Evolutionary conservation across 108 stramenopile species (phyloP).

Genomic region (Bacterosira constricta): DNA sequence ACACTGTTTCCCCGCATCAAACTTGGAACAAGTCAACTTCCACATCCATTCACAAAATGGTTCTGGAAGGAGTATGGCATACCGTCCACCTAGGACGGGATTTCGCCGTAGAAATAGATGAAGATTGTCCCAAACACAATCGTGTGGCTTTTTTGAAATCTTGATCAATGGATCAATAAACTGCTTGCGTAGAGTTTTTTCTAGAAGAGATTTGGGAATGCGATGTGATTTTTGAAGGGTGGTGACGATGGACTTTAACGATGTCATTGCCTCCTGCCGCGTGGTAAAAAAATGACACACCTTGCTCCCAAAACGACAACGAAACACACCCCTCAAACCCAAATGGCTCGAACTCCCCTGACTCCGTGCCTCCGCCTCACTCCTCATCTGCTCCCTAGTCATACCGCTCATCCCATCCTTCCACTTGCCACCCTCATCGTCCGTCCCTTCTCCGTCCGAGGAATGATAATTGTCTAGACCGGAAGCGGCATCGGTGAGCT

Average conservation of each 20-base stretch:
- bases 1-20: neutral
- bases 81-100: constrained; percentile 15
- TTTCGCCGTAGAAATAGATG: constrained; percentile 26
- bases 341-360: constrained; percentile 16
- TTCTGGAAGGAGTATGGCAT: constrained; percentile 19
- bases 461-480: constrained; percentile 18
- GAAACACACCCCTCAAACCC: constrained; percentile 24
- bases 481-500: constrained; percentile 12
- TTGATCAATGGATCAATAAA: constrained; percentile 28
- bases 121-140: constrained; percentile 6
- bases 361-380: constrained; percentile 39
- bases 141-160: constrained; percentile 15
- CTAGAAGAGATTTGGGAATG: constrained; percentile 1
- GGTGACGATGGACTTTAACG: constrained; percentile 19
- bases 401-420: constrained; percentile 18
- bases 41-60: constrained; percentile 43
- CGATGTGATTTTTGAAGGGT: constrained; percentile 19
- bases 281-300: constrained; percentile 23
- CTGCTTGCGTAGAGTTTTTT: constrained; percentile 4
- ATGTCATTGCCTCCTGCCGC: constrained; percentile 28
- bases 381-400: constrained; percentile 33
- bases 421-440: constrained; percentile 35
- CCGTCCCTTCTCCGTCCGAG: constrained; percentile 26
- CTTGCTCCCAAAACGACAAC: too few relatives aligned
- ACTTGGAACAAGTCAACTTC: constrained; percentile 38